Evolutionary conservation across 768 basidiomycete genomes (phyloP).

Genomic region (Rhodotorula kratochvilovae): DNA sequence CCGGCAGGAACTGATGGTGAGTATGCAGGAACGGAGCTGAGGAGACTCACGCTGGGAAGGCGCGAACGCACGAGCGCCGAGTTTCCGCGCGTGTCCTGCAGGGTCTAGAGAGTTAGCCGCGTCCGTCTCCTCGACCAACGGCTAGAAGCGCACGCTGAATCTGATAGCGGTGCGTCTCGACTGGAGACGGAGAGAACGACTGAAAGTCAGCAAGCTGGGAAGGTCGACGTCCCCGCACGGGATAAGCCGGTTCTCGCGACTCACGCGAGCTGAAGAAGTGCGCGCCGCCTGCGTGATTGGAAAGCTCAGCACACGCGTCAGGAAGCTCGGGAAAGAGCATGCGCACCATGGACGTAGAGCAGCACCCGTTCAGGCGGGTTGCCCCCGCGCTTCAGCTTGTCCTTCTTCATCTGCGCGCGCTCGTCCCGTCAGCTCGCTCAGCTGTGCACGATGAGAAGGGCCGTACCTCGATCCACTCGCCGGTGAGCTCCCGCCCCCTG

Average conservation of each 20-base stretch:
- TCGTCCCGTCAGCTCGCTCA: neutral
- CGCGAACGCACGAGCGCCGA: slow-evolving; percentile 47
- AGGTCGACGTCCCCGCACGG: neutral
- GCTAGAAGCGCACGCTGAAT: slow-evolving; percentile 23
- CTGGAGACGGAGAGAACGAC: neutral
- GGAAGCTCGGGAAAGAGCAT: neutral
- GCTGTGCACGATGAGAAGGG: too few species aligned
- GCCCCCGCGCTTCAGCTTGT: slow-evolving; percentile 41
- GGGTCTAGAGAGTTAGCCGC: too few species aligned
- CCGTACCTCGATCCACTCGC: slow-evolving; percentile 49
- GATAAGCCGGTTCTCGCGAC: too few species aligned
- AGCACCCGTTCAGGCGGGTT: slow-evolving; percentile 44
- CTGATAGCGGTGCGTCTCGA: slow-evolving; percentile 50
- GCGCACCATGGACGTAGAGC: slow-evolving; percentile 48
- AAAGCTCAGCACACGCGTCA: neutral
- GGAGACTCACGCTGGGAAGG: slow-evolving; percentile 22
- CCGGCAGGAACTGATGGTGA: too few species aligned
- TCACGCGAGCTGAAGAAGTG: slow-evolving; percentile 48
- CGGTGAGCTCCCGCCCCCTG: slow-evolving; percentile 45
- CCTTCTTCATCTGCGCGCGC: slow-evolving; percentile 46
- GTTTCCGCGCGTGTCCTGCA: slow-evolving; percentile 48
- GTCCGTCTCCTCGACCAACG: neutral
- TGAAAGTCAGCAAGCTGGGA: neutral
- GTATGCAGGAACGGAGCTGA: too few species aligned
- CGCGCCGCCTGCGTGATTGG: slow-evolving; percentile 44